Evolutionary conservation across 2,329 filamentous ascomycete genomes (phyloP), one percentile per base, ranked within the genome.

Genomic region (Graphilbum sp.): DNA sequence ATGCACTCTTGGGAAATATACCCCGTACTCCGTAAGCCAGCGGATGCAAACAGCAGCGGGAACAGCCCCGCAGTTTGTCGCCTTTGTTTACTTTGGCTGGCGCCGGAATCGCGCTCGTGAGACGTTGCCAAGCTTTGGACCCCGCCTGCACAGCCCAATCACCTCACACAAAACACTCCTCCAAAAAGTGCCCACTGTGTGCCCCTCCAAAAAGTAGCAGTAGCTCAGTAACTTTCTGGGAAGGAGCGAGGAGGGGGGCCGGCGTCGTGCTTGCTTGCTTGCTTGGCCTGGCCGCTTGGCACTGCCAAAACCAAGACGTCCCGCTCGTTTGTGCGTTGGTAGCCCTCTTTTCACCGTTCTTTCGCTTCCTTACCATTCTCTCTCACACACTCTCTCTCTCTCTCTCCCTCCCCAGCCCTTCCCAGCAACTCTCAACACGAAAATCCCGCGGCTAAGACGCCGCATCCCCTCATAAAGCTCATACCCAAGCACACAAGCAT

Each of bases 281-380:
- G 35, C 36, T 29, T 29, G n/a, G 43, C 45, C 46, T 45, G 45
- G 43, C 40, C 40, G 16, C 42, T 45, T 44, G 43, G 42, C 43
- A 35, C 25, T 41, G 39, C 40, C 29, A 40, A 23, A 42, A 32
- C n/a, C 32, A 20, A n/a, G n/a, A 19, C 13, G 12, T 4, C 27
- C 16, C 25, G 13, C 23, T 36, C 17, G n/a, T 24, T 15, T n/a
- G n/a, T n/a, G n/a, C n/a, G n/a, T n/a, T n/a, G n/a, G n/a, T n/a
- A n/a, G n/a, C n/a, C n/a, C n/a, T n/a, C n/a, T n/a, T n/a, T n/a
- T n/a, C n/a, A n/a, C n/a, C n/a, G n/a, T n/a, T n/a, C 24, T 4
- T 27, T 16, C 27, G 7, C 6, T 13, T 25, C 13, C 25, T 35
- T n/a, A 4, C 20, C 10, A 20, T 8, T 13, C 18, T 13, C 21